Evolutionary conservation across 352 stramenopile genomes (phyloP).

Genomic region (Peronospora farinosa): DNA sequence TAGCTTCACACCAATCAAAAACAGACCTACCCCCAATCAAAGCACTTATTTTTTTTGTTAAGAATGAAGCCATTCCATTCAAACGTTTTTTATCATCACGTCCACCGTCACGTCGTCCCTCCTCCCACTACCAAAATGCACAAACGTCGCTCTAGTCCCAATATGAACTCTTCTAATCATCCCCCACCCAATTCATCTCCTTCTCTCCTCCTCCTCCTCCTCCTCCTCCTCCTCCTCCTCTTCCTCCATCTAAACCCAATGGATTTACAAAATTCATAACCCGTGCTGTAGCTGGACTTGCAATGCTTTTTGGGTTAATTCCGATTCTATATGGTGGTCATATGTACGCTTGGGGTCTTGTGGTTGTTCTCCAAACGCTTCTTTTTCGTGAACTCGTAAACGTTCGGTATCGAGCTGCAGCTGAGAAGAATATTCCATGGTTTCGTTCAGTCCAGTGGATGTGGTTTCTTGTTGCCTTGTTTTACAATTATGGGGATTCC

Average conservation of each 20-base stretch:
- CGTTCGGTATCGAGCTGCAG: slow-evolving; percentile 91
- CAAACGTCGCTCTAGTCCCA: slow-evolving; percentile 32
- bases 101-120: too few species aligned
- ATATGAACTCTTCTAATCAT: too few species aligned
- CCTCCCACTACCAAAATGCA: too few species aligned
- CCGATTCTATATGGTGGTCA: slow-evolving; percentile 75
- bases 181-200: too few species aligned
- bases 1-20: too few species aligned
- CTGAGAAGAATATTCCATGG: slow-evolving; percentile 94
- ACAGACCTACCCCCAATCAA: too few species aligned
- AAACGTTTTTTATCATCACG: too few species aligned
- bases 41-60: too few species aligned
- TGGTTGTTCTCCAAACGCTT: slow-evolving; percentile 83
- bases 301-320: slow-evolving; percentile 69
- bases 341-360: slow-evolving; percentile 78
- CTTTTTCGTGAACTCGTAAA: slow-evolving; percentile 98
- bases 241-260: slow-evolving; percentile 17
- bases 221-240: slow-evolving; percentile 5
- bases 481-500: slow-evolving; percentile 93
- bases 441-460: slow-evolving; percentile 98
- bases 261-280: slow-evolving; percentile 61
- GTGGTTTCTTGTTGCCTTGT: slow-evolving; percentile 95
- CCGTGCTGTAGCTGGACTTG: slow-evolving; percentile 63
- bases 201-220: too few species aligned
- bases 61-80: too few species aligned